Evolutionary conservation across 306 rosid species (phyloP).

Genomic region (Fragaria nilgerrensis): DNA sequence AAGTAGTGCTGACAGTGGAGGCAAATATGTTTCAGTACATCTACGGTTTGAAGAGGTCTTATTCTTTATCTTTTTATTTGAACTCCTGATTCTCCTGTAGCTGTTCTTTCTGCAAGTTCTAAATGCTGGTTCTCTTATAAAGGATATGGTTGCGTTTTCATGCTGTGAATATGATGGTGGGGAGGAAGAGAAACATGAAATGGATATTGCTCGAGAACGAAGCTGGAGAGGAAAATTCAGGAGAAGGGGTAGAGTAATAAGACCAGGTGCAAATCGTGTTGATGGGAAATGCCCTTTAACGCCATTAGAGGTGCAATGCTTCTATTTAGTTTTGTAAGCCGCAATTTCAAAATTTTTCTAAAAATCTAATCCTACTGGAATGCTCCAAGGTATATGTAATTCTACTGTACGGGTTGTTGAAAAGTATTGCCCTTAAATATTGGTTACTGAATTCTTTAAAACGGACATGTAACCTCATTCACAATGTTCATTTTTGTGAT

Average conservation of each 20-base stretch:
- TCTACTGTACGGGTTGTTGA: background rate
- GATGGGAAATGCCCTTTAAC: conserved; percentile 97
- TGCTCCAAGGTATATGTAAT: background rate
- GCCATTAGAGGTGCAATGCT: conserved; percentile 77
- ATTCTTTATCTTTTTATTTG: background rate
- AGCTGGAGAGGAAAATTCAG: conserved; percentile 98
- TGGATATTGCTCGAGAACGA: conserved; percentile 96
- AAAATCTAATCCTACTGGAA: background rate
- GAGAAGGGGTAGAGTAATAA: conserved; percentile 76
- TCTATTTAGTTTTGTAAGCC: background rate
- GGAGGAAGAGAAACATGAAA: conserved; percentile 87
- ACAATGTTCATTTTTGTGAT: background rate
- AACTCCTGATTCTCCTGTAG: conserved; percentile 11
- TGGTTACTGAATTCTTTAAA: background rate
- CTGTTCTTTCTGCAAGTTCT: conserved; percentile 20
- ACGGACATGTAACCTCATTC: background rate
- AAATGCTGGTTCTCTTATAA: conserved; percentile 21
- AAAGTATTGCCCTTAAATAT: background rate
- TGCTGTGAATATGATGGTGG: conserved; percentile 97
- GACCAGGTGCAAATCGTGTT: conserved; percentile 87
- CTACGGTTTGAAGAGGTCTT: conserved; percentile 97
- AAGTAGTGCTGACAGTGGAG: conserved; percentile 69
- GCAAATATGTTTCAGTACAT: conserved; percentile 93
- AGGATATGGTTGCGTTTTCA: conserved; percentile 99
- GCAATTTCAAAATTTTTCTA: background rate